phyloP scores from a whole-genome alignment of 2,329 filamentous ascomycete species.

The Botryotinia calthae region DNA sequence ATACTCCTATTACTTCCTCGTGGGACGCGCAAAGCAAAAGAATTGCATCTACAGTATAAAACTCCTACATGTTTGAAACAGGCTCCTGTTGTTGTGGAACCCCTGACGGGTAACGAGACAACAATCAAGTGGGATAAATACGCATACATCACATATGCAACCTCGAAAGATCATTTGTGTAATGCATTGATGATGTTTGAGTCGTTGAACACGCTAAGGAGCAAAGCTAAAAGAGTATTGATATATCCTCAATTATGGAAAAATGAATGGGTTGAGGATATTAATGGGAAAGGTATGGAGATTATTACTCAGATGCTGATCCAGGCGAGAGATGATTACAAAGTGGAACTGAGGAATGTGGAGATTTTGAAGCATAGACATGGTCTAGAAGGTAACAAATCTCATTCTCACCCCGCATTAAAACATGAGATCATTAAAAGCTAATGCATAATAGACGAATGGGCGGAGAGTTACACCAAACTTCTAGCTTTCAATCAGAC shows the following conservation, averaged over 20 bases:
- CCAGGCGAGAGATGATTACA: constrained; percentile 45
- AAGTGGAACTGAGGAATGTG: constrained; percentile 46
- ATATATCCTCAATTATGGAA: constrained; percentile 43
- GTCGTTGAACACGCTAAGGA: constrained; percentile 43
- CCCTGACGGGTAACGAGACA: constrained; percentile 10
- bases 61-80: constrained; percentile 10
- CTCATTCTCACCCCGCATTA: neutral
- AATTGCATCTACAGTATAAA: constrained; percentile 16
- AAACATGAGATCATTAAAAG: neutral
- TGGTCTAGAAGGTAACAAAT: constrained; percentile 41
- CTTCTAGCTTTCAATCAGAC: constrained; percentile 66
- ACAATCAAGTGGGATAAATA: constrained; percentile 45
- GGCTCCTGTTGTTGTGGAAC: constrained; percentile 17
- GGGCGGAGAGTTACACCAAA: constrained; percentile 57
- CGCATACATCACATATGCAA: constrained; percentile 52
- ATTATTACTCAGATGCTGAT: constrained; percentile 40
- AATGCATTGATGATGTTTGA: constrained; percentile 53
- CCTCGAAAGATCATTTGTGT: constrained; percentile 48
- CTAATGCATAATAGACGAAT: constrained; percentile 22
- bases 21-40: constrained; percentile 1
- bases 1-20: constrained; percentile 15
- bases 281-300: constrained; percentile 36
- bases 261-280: constrained; percentile 37
- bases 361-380: constrained; percentile 42
- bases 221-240: constrained; percentile 46